A percentile compares a stretch with the other conserved stretches of the same genome.
phyloP scores from a whole-genome alignment of 2,329 filamentous ascomycete species.

The Hymenoscyphus fraxineus region DNA sequence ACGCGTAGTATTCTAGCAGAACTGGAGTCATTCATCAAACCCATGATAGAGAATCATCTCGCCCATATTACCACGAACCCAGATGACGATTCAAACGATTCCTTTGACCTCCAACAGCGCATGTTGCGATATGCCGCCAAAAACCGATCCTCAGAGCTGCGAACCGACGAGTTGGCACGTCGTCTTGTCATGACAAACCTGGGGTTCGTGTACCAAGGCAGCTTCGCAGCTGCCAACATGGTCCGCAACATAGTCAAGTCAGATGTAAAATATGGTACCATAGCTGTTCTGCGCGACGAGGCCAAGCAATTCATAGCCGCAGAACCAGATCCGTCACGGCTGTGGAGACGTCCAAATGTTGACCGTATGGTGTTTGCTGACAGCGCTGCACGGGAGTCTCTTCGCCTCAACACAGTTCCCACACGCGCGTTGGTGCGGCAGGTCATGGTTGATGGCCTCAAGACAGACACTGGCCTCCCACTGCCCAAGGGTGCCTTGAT shows the following conservation, averaged over 20 bases:
- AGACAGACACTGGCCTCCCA: conserved; percentile 42
- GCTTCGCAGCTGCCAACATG: conserved; percentile 38
- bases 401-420: conserved; percentile 35
- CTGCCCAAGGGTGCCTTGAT: conserved; percentile 35
- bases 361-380: conserved; percentile 39
- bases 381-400: conserved; percentile 41
- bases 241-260: conserved; percentile 38
- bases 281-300: conserved; percentile 39
- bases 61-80: conserved; percentile 24
- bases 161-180: conserved; percentile 10
- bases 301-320: conserved; percentile 30
- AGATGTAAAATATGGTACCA: conserved; percentile 40
- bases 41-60: conserved; percentile 20
- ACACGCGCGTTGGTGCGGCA: conserved; percentile 23
- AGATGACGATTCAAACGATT: conserved; percentile 28
- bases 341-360: conserved; percentile 40
- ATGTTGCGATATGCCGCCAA: conserved; percentile 41
- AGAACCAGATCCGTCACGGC: conserved; percentile 16
- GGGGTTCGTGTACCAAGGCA: conserved; percentile 35
- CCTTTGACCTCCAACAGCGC: conserved; percentile 39
- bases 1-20: conserved; percentile 27
- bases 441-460: conserved; percentile 26
- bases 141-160: conserved; percentile 37
- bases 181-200: conserved; percentile 24
- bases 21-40: conserved; percentile 11